Conservation (phyloP, 345 rosid genomes). For the Lepidium sativum region DNA sequence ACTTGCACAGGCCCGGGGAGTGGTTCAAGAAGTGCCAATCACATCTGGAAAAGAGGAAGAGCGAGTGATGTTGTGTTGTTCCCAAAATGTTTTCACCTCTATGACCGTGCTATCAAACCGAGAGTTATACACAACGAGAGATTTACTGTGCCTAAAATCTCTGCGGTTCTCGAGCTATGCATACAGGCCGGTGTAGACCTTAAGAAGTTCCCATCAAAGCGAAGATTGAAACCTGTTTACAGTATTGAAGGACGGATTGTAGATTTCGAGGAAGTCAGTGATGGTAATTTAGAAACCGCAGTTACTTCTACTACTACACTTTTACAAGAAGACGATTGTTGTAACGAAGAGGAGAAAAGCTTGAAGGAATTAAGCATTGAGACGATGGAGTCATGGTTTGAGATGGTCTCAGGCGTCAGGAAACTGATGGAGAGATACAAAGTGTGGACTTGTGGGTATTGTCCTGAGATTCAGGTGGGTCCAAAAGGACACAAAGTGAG, state of each 20-base stretch:
- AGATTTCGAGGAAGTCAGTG: conserved; percentile 50
- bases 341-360: conserved; percentile 13
- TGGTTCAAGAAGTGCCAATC: conserved; percentile 56
- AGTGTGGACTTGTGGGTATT: conserved; percentile 76
- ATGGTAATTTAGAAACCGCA: conserved; percentile 2
- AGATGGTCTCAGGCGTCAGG: conserved; percentile 56
- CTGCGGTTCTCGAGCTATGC: conserved; percentile 79
- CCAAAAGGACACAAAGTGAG: conserved; percentile 87
- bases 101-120: conserved; percentile 77
- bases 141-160: conserved; percentile 38
- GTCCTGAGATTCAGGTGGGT: conserved; percentile 88
- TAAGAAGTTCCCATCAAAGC: conserved; percentile 51
- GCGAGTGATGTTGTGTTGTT: conserved; percentile 44
- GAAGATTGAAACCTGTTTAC: conserved; percentile 77
- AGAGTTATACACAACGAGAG: conserved; percentile 65
- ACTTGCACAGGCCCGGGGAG: conserved; percentile 72
- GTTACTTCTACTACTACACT: not conserved
- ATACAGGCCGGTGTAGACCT: conserved; percentile 76
- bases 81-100: conserved; percentile 73
- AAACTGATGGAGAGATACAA: conserved; percentile 53
- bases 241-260: conserved; percentile 82
- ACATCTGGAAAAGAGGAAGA: conserved; percentile 72
- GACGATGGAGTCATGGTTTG: conserved; percentile 60
- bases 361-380: conserved; percentile 36
- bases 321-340: conserved; percentile 1